phyloP scores from a whole-genome alignment of 2,329 filamentous ascomycete species.

The Paecilomyces fulvus region DNA sequence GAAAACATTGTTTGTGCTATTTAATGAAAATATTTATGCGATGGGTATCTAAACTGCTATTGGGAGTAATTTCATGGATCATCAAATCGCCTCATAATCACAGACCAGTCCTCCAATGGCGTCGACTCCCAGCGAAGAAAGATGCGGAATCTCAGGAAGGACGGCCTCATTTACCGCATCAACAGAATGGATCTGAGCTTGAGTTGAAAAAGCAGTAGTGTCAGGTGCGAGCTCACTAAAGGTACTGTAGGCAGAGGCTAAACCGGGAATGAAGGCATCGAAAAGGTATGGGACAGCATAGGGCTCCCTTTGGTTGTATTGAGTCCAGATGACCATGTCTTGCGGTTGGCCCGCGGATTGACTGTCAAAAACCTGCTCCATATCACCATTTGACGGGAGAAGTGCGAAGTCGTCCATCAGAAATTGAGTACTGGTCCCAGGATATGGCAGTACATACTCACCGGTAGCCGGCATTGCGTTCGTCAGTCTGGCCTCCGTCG shows the following conservation, averaged over 20 bases:
- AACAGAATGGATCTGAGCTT: background rate
- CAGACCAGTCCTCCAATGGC: background rate
- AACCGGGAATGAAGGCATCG: background rate
- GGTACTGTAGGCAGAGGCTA: background rate
- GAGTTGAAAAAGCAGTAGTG: background rate
- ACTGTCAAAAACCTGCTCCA: background rate
- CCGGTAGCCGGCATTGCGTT: background rate
- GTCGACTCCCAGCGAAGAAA: background rate
- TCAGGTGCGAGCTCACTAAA: background rate
- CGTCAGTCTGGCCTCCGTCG: background rate
- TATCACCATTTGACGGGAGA: background rate
- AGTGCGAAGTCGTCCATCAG: background rate
- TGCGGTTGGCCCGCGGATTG: background rate
- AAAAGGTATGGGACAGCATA: background rate
- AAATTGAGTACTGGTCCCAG: background rate
- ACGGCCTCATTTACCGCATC: background rate
- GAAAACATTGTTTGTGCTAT: background rate
- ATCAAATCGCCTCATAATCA: background rate
- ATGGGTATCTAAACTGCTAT: background rate
- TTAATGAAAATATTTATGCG: conserved; percentile 25
- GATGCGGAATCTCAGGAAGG: background rate
- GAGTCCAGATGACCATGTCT: no score
- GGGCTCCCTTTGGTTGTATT: background rate
- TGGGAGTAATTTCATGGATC: background rate
- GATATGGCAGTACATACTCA: background rate